Base-by-base conservation (phyloP, 257 asterid genomes). In the Solanum pennellii region DNA sequence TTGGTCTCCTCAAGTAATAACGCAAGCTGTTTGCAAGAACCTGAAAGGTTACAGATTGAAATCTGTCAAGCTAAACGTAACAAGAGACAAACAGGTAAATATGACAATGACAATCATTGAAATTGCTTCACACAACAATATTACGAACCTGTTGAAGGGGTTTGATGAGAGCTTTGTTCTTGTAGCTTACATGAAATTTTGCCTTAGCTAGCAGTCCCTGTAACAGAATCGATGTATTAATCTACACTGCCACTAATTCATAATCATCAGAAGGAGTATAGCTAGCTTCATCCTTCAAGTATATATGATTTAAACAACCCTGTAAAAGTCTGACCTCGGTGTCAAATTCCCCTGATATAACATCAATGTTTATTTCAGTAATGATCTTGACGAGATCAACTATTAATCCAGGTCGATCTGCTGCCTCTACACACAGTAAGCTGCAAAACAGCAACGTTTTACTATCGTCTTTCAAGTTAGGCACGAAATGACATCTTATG, bases 151-250 rank as follows among this genome's bases (percentile, higher is more conserved):
- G 96, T 88, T 96, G 97, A 91, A 97, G 99, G 62, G 98, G 98
- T 94, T 94, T 97, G 90, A 91, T 94, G 90, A 94, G 84, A 87
- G 99, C 94, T 92, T 95, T 93, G 13, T 98, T 98, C 88, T 83
- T 94, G 95, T 97, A 95, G 91, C 93, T 95, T 56, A 95, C 98
- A 75, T 97, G 99, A 90, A 97, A 97, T 77, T 94, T 97, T 3
- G 99, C 96, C 95, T 97, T 97, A 2, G 99, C 99, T 92, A 97
- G 88, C 93, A 97, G 88, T 25, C 99, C 99, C 99, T 97, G 73
- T 14, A 59, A 3, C 23, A 82, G 85, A 88, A 65, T 66, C 39
- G 35, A 25, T 7, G 37, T 3, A 3, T 21, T 20, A 65, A 83
- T 15, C 71, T 13, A 59, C 23, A 15, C 60, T 31, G 12, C 72